Conservation (phyloP, 2,329 filamentous ascomycete species). For the Ophiostoma sp. region DNA sequence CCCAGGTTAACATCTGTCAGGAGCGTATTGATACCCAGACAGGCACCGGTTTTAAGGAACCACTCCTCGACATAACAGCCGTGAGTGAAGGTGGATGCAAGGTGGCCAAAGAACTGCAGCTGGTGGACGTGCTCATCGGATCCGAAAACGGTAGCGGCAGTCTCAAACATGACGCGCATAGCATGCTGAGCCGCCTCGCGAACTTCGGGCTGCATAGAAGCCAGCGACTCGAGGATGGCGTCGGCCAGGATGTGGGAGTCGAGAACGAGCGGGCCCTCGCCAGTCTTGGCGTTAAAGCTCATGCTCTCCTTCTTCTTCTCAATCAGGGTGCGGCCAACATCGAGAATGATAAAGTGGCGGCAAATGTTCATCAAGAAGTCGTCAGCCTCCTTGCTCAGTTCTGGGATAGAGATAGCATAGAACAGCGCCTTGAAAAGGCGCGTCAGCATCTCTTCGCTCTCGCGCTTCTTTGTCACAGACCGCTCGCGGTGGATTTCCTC, state of each 20-base stretch:
- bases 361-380: constrained; percentile 74
- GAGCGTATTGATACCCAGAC: constrained; percentile 80
- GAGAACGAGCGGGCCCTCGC: constrained; percentile 80
- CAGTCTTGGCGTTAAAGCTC: constrained; percentile 76
- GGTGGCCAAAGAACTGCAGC: constrained; percentile 76
- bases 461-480: constrained; percentile 80
- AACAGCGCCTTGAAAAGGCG: constrained; percentile 85
- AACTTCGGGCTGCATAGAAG: constrained; percentile 74
- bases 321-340: constrained; percentile 79
- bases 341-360: constrained; percentile 83
- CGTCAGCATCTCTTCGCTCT: constrained; percentile 75
- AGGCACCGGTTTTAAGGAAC: constrained; percentile 95
- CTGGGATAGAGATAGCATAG: constrained; percentile 74
- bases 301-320: constrained; percentile 71
- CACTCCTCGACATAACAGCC: constrained; percentile 97
- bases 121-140: constrained; percentile 63
- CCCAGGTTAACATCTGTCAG: constrained; percentile 80
- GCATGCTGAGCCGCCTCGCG: constrained; percentile 76
- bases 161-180: constrained; percentile 71
- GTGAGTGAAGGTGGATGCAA: constrained; percentile 82
- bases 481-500: constrained; percentile 71
- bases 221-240: constrained; percentile 81
- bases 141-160: constrained; percentile 73
- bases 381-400: constrained; percentile 70
- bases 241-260: constrained; percentile 85